phyloP scores from a whole-genome alignment of 2,329 filamentous ascomycete genomes.

The Grosmannia serpens region DNA sequence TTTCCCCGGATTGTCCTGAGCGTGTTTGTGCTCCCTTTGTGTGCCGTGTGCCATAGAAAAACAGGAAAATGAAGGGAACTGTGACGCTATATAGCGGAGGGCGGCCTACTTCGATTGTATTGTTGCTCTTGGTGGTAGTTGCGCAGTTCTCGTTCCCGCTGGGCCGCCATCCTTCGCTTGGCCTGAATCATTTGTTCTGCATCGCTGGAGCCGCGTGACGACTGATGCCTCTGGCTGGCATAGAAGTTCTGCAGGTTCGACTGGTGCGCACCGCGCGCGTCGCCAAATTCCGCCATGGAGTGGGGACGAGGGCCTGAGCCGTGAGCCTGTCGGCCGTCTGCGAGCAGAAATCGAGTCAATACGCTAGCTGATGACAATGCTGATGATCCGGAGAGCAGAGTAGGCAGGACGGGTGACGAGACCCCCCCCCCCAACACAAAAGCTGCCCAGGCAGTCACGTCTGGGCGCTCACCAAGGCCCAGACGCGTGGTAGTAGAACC shows the following conservation, averaged over 20 bases:
- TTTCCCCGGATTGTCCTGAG: slow-evolving; percentile 4
- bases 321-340: slow-evolving; percentile 61
- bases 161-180: slow-evolving; percentile 97
- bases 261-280: slow-evolving; percentile 58
- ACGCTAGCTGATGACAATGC: neutral
- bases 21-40: slow-evolving; percentile 4
- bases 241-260: slow-evolving; percentile 90
- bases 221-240: slow-evolving; percentile 83
- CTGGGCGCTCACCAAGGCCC: slow-evolving; percentile 44
- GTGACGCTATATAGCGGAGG: slow-evolving; percentile 56
- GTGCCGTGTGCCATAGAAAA: slow-evolving; percentile 1
- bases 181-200: slow-evolving; percentile 98
- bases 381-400: neutral
- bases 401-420: neutral
- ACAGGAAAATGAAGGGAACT: neutral
- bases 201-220: slow-evolving; percentile 72
- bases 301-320: slow-evolving; percentile 61
- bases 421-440: too few relatives aligned
- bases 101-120: slow-evolving; percentile 97
- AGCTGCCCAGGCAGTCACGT: slow-evolving; percentile 15
- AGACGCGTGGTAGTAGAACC: slow-evolving; percentile 35
- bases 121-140: slow-evolving; percentile 99
- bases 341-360: slow-evolving; percentile 8
- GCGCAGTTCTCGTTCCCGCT: slow-evolving; percentile 96
- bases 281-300: slow-evolving; percentile 71